Percentiles rank a stretch among this genome's conserved stretches.
Evolutionary conservation across 371 early-diverging fungal species (phyloP).

Genomic region (Capillidium rhysosporum): DNA sequence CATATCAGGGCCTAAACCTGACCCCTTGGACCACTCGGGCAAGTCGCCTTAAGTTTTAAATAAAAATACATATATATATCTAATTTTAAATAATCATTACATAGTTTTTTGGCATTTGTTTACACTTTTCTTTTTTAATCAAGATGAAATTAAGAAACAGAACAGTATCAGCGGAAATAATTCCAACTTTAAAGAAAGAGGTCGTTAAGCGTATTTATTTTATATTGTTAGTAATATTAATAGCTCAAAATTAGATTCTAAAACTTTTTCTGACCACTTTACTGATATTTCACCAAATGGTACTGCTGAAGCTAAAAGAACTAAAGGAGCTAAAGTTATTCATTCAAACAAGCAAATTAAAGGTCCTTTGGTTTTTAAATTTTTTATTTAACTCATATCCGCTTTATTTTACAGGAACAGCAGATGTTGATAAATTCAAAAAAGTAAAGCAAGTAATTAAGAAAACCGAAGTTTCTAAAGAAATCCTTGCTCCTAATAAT

Average conservation of each 20-base stretch:
- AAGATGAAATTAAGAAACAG: neutral
- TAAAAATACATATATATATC: neutral
- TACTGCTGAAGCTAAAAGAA: too few species aligned
- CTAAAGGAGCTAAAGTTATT: neutral
- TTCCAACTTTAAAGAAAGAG: neutral
- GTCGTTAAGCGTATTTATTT: neutral
- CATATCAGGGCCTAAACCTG: conserved; percentile 14
- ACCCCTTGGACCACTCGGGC: conserved; percentile 13
- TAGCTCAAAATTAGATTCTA: too few species aligned
- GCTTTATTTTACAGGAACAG: too few species aligned
- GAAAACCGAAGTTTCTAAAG: too few species aligned
- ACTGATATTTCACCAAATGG: too few species aligned
- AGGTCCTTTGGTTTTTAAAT: too few species aligned
- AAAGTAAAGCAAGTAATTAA: too few species aligned
- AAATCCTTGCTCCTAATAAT: conserved; percentile 16
- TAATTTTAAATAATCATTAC: neutral
- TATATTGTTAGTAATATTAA: too few species aligned
- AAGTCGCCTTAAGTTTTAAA: conserved; percentile 6
- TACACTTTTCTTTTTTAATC: neutral
- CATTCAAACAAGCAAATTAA: neutral
- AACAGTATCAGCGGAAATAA: neutral
- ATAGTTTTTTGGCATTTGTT: neutral
- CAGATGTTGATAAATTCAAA: too few species aligned
- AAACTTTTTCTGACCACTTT: neutral
- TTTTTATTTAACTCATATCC: too few species aligned